A percentile compares a stretch with the other conserved stretches of the same genome.
Evolutionary conservation across 441 rosid genomes (phyloP).

Genomic region (Dalechampia spathulata): DNA sequence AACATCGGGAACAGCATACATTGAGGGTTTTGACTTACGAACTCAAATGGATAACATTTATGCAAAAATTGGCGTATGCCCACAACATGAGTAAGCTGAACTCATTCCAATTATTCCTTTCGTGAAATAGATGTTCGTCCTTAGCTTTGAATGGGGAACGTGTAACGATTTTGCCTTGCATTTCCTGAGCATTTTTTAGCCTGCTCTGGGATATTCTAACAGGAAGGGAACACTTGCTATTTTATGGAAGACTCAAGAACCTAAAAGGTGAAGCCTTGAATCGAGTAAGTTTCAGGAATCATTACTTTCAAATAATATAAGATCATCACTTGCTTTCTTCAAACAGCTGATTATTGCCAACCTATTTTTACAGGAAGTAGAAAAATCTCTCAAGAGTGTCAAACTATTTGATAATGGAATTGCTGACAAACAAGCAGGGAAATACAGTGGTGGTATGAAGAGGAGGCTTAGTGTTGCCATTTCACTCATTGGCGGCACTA

Average conservation of each 20-base stretch:
- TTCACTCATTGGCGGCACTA: conserved; percentile 87
- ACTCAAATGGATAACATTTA: conserved; percentile 70
- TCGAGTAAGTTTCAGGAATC: conserved; percentile 30
- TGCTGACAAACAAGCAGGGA: conserved; percentile 79
- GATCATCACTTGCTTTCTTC: neutral
- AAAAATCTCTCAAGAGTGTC: conserved; percentile 71
- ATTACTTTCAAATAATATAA: no score
- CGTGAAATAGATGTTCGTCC: conserved; percentile 1
- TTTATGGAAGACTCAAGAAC: conserved; percentile 87
- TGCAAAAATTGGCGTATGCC: conserved; percentile 90
- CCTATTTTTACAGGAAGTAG: conserved; percentile 55
- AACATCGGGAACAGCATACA: conserved; percentile 68
- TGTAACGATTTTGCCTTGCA: no score
- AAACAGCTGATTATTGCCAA: neutral
- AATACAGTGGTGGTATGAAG: conserved; percentile 97
- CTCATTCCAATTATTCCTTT: neutral
- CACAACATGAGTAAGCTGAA: conserved; percentile 71
- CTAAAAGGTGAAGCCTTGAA: conserved; percentile 59
- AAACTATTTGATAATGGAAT: conserved; percentile 72
- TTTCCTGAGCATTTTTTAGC: conserved; percentile 25
- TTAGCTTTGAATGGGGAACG: neutral
- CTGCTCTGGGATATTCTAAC: conserved; percentile 89
- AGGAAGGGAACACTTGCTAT: conserved; percentile 86
- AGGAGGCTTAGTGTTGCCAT: conserved; percentile 95
- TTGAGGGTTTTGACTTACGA: conserved; percentile 61